Conservation (phyloP, 257 asterid species). For the Prunella vulgaris region DNA sequence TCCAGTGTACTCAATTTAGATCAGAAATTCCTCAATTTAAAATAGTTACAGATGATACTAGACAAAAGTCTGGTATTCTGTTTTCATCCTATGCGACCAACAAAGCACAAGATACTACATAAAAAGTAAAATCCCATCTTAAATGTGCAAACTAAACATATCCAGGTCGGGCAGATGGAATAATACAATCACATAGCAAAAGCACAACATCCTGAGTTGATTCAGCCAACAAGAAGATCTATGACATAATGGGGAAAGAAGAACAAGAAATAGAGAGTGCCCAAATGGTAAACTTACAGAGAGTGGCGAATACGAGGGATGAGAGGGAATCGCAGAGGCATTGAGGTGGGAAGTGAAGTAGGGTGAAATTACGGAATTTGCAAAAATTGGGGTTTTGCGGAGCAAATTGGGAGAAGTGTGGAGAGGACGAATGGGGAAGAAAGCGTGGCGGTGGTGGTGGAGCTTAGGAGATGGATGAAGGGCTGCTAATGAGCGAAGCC, state of each 20-base stretch:
- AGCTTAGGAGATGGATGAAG: constrained; percentile 17
- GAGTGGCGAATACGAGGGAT: constrained; percentile 25
- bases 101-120: background rate
- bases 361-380: constrained; percentile 22
- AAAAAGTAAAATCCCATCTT: background rate
- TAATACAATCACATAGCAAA: background rate
- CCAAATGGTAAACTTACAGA: constrained; percentile 34
- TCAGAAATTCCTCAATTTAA: background rate
- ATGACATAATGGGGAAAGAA: background rate
- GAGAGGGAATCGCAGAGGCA: constrained; percentile 23
- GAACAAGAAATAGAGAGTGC: background rate
- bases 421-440: constrained; percentile 28
- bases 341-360: constrained; percentile 27
- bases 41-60: background rate
- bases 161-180: background rate
- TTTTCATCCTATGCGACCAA: background rate
- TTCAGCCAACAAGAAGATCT: background rate
- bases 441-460: constrained; percentile 6
- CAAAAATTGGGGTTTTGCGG: constrained; percentile 19
- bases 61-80: background rate
- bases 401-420: constrained; percentile 37
- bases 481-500: constrained; percentile 30
- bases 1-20: background rate
- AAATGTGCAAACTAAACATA: constrained; percentile 1
- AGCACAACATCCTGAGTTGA: background rate